Percentiles rank a stretch among this genome's conserved stretches.
These are phyloP conservation scores for Ustilago shanxiensis DNA, from an alignment of 1,284 basidiomycete genomes.

Conservation along the genomic window DNA sequence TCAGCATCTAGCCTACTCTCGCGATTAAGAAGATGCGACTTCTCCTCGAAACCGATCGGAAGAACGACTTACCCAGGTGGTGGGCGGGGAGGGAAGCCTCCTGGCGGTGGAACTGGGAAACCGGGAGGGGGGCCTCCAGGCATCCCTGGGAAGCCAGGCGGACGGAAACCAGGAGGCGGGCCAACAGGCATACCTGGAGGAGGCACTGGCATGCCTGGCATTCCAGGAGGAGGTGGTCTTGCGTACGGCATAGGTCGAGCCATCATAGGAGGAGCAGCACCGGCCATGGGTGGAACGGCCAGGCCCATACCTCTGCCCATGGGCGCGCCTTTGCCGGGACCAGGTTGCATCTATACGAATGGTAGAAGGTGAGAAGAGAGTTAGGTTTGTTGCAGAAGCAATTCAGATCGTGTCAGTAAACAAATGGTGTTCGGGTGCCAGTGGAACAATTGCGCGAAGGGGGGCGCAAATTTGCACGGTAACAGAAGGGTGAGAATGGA, in stretches of 20 bases:
- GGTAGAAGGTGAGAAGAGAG: background rate
- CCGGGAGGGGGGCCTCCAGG: conserved; percentile 46
- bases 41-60: background rate
- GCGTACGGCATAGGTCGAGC: conserved; percentile 51
- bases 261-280: conserved; percentile 72
- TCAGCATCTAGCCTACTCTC: background rate
- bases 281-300: conserved; percentile 78
- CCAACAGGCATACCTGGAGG: conserved; percentile 65
- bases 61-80: conserved; percentile 36
- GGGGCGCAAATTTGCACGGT: too few species aligned
- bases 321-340: conserved; percentile 92
- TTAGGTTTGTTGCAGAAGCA: background rate
- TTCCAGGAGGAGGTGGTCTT: conserved; percentile 73
- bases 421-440: background rate
- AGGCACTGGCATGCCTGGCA: conserved; percentile 77
- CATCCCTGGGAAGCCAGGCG: conserved; percentile 57
- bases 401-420: background rate
- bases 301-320: conserved; percentile 97
- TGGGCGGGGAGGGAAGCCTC: conserved; percentile 43
- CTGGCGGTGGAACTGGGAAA: conserved; percentile 38
- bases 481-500: background rate
- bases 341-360: conserved; percentile 80
- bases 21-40: background rate
- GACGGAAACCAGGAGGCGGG: conserved; percentile 65
- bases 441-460: too few species aligned